These are phyloP conservation scores for Sextonia rubra DNA, from an alignment of 164 flowering plant species.

Conservation along the genomic window DNA sequence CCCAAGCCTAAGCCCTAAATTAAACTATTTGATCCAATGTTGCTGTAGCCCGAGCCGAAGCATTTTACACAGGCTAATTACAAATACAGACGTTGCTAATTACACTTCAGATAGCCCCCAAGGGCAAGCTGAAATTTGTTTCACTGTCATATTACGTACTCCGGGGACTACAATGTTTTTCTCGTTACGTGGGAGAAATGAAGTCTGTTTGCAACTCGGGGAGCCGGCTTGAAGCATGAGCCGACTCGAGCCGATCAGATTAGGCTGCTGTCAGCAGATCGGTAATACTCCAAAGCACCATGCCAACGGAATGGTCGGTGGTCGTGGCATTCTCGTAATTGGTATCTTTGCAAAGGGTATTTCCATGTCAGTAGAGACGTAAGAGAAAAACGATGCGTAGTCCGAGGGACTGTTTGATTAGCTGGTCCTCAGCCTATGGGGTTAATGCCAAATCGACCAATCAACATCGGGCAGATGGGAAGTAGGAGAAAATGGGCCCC, in stretches of 20 bases:
- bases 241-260: neutral
- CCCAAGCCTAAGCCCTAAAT: too few relatives aligned
- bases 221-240: neutral
- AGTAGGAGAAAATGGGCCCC: too few relatives aligned
- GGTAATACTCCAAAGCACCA: neutral
- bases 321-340: neutral
- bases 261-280: neutral
- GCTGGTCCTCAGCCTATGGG: neutral
- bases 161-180: neutral
- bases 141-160: neutral
- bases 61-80: too few relatives aligned
- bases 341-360: neutral
- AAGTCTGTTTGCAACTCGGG: neutral
- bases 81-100: too few relatives aligned
- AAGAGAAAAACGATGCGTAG: neutral
- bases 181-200: neutral
- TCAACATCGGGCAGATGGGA: too few relatives aligned
- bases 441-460: too few relatives aligned
- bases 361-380: neutral
- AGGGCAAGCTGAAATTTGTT: too few relatives aligned
- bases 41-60: too few relatives aligned
- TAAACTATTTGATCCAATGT: too few relatives aligned
- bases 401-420: neutral
- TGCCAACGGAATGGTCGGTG: constrained; percentile 1
- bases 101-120: too few relatives aligned